Percentiles rank a stretch among this genome's conserved stretches.
phyloP scores from a whole-genome alignment of 2,329 filamentous ascomycete species.

The Colletotrichum liriopes region DNA sequence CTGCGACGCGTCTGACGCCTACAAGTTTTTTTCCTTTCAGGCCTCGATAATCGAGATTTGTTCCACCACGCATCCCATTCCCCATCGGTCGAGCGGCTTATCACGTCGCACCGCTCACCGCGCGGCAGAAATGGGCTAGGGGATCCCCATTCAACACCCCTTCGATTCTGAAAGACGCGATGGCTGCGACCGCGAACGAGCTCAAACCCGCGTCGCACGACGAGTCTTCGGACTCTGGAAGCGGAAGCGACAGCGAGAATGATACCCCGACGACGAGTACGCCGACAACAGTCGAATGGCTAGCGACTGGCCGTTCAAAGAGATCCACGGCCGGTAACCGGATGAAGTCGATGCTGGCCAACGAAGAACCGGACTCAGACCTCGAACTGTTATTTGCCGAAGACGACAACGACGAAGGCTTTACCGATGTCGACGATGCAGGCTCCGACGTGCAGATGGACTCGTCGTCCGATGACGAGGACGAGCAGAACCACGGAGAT shows the following conservation, averaged over 20 bases:
- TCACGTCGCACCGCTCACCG: slow-evolving; percentile 6
- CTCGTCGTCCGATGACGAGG: slow-evolving; percentile 87
- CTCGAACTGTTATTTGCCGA: slow-evolving; percentile 84
- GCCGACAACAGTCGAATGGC: slow-evolving; percentile 71
- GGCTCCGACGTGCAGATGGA: slow-evolving; percentile 88
- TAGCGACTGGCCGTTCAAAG: slow-evolving; percentile 81
- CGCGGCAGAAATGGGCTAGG: slow-evolving; percentile 34
- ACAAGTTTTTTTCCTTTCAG: neutral
- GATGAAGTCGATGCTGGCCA: slow-evolving; percentile 83
- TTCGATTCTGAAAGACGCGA: slow-evolving; percentile 30
- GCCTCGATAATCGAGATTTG: neutral
- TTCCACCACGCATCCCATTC: slow-evolving; percentile 1
- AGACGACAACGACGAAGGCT: slow-evolving; percentile 78
- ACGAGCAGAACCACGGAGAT: slow-evolving; percentile 77
- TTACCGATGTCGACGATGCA: slow-evolving; percentile 78
- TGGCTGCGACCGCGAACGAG: slow-evolving; percentile 36
- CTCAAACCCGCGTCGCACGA: slow-evolving; percentile 34
- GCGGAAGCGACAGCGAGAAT: slow-evolving; percentile 54
- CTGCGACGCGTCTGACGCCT: slow-evolving; percentile 30
- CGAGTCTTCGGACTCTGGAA: slow-evolving; percentile 44
- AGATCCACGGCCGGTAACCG: slow-evolving; percentile 89
- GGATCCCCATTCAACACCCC: neutral
- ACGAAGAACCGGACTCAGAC: slow-evolving; percentile 78
- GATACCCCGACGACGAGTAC: slow-evolving; percentile 50
- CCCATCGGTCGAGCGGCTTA: slow-evolving; percentile 13